phyloP scores from a whole-genome alignment of 1,284 basidiomycete species.

The Cryptococcus maquisensis region DNA sequence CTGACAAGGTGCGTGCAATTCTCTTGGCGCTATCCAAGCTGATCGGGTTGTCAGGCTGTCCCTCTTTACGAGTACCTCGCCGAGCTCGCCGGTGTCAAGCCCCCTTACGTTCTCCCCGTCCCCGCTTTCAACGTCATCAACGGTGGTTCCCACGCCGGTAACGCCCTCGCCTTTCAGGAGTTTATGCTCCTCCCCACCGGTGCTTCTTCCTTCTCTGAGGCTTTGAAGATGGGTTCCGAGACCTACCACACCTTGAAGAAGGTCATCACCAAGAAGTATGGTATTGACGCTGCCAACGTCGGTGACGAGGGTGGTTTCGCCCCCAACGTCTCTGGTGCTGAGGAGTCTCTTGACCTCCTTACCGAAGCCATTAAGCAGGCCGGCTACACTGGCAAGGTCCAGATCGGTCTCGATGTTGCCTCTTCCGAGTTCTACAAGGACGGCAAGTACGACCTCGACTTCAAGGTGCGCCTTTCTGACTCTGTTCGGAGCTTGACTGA shows the following conservation, averaged over 20 bases:
- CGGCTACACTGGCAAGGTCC: conserved; percentile 96
- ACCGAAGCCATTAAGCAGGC: conserved; percentile 95
- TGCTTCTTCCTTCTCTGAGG: conserved; percentile 85
- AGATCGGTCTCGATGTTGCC: conserved; percentile 98
- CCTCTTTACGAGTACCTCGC: conserved; percentile 97
- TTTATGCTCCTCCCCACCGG: conserved; percentile 99
- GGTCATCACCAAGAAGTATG: conserved; percentile 99
- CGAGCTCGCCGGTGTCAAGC: conserved; percentile 86
- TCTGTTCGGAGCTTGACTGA: background rate
- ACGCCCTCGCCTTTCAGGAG: conserved; percentile 99
- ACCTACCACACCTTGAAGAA: conserved; percentile 99
- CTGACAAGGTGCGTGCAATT: conserved; percentile 61
- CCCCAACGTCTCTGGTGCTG: conserved; percentile 93
- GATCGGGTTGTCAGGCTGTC: conserved; percentile 56
- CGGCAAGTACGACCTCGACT: conserved; percentile 99
- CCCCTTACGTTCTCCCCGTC: conserved; percentile 84
- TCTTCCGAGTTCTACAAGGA: conserved; percentile 99
- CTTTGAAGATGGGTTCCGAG: conserved; percentile 98
- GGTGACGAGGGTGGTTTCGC: conserved; percentile 99
- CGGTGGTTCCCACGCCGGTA: conserved; percentile 98
- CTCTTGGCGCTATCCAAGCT: background rate
- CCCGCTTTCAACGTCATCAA: conserved; percentile 99
- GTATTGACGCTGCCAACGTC: conserved; percentile 98
- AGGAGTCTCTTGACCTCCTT: conserved; percentile 95
- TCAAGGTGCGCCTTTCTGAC: conserved; percentile 50